phyloP scores from a whole-genome alignment of 768 basidiomycete species.

The Baorangia bicolor region DNA sequence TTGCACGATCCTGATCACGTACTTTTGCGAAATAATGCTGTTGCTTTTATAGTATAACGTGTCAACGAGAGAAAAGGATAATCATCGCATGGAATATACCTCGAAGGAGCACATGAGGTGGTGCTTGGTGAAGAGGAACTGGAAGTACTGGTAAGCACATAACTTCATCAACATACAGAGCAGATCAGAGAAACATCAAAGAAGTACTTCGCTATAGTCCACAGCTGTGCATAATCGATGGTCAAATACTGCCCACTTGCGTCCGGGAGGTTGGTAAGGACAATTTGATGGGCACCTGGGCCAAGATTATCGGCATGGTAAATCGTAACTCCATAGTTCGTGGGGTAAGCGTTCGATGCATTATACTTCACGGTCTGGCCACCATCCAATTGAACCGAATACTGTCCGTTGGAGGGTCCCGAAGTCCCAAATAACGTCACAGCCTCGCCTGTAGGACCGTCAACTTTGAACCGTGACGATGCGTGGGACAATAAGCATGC shows the following conservation, averaged over 20 bases:
- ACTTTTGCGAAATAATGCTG: constrained; percentile 8
- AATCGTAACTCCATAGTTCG: constrained; percentile 28
- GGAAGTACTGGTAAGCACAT: background rate
- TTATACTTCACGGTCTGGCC: constrained; percentile 19
- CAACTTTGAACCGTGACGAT: background rate
- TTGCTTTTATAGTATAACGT: background rate
- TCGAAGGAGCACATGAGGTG: background rate
- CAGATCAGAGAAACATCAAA: background rate
- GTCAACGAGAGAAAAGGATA: background rate
- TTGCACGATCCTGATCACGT: background rate
- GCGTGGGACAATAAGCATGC: constrained; percentile 9
- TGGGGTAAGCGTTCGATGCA: constrained; percentile 13
- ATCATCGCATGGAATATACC: background rate
- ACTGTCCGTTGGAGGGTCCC: constrained; percentile 35
- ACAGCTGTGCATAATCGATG: constrained; percentile 35
- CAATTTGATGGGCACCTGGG: constrained; percentile 35
- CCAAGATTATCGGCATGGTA: constrained; percentile 40
- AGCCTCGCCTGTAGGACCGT: constrained; percentile 36
- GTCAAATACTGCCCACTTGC: constrained; percentile 23
- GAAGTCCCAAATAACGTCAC: constrained; percentile 47
- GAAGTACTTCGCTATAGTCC: constrained; percentile 18
- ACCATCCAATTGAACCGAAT: constrained; percentile 37
- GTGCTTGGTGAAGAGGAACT: background rate
- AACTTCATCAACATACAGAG: background rate
- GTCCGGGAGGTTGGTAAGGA: constrained; percentile 32